These are phyloP conservation scores for Fragaria ananassa DNA, from an alignment of 306 rosid genomes.

Conservation along the genomic window DNA sequence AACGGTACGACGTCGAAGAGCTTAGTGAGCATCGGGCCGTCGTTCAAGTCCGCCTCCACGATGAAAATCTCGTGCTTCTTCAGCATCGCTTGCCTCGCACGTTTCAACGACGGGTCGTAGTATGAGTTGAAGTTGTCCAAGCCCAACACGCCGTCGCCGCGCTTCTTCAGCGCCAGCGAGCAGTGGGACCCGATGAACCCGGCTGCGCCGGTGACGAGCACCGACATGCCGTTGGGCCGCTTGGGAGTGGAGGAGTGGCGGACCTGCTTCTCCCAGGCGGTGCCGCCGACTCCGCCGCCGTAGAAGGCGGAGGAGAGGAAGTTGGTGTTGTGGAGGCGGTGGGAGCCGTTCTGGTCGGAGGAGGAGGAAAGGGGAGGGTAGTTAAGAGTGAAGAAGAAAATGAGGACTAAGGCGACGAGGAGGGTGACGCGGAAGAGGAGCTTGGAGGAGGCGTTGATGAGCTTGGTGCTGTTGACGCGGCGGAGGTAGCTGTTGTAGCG, in stretches of 20 bases:
- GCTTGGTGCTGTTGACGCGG: constrained; percentile 75
- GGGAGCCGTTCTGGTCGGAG: neutral
- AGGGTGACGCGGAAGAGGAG: constrained; percentile 83
- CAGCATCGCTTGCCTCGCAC: constrained; percentile 55
- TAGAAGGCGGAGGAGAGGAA: constrained; percentile 70
- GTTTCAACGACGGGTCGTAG: constrained; percentile 81
- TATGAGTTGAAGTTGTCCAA: constrained; percentile 79
- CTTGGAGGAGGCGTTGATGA: constrained; percentile 82
- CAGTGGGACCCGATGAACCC: constrained; percentile 84
- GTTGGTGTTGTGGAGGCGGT: constrained; percentile 34
- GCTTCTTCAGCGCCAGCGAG: constrained; percentile 71
- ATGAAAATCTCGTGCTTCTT: constrained; percentile 54
- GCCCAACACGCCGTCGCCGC: constrained; percentile 87
- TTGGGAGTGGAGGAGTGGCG: constrained; percentile 72
- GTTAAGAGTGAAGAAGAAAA: constrained; percentile 73
- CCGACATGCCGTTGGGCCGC: constrained; percentile 64
- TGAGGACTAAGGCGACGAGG: constrained; percentile 55
- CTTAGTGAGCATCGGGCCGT: constrained; percentile 51
- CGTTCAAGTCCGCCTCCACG: constrained; percentile 79
- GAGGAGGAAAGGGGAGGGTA: constrained; percentile 56
- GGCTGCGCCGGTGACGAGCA: constrained; percentile 82
- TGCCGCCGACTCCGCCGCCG: constrained; percentile 46
- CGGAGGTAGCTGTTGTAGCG: constrained; percentile 87
- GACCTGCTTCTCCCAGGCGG: constrained; percentile 79
- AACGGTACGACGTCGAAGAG: constrained; percentile 87